These are phyloP conservation scores for Spergularia marina DNA, from an alignment of 148 eudicot genomes.

Conservation along the genomic window DNA sequence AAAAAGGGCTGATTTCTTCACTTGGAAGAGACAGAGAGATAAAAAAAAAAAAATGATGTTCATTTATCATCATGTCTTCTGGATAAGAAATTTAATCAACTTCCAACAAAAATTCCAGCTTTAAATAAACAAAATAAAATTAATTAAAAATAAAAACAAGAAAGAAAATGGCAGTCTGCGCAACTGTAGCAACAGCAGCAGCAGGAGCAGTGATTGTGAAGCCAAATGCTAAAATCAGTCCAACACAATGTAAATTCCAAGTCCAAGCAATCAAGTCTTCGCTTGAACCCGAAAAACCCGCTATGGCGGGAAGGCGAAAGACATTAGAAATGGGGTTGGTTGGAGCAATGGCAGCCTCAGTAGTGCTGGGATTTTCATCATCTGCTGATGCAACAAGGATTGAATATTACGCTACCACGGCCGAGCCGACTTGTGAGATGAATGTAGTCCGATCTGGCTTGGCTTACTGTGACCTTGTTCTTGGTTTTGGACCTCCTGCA, in stretches of 20 bases:
- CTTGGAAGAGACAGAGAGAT: not conserved
- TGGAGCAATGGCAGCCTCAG: constrained; percentile 39
- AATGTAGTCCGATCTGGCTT: constrained; percentile 67
- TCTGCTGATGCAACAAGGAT: constrained; percentile 73
- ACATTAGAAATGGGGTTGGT: constrained; percentile 19
- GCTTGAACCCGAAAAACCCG: not conserved
- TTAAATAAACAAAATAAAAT: not conserved
- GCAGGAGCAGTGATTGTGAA: constrained; percentile 18
- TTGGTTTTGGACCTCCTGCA: constrained; percentile 62
- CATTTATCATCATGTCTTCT: constrained; percentile 13
- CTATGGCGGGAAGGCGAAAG: not conserved
- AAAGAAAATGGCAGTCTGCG: constrained; percentile 20
- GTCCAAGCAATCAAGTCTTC: constrained; percentile 16
- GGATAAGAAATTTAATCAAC: constrained; percentile 20
- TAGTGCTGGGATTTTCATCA: constrained; percentile 45
- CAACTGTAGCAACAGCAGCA: constrained; percentile 13
- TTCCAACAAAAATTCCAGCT: not conserved
- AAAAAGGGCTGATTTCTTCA: not conserved
- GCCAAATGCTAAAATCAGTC: constrained; percentile 24
- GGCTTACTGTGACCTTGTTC: constrained; percentile 66
- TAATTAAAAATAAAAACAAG: not conserved
- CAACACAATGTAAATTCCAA: constrained; percentile 14
- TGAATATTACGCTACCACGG: constrained; percentile 78
- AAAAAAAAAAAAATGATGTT: not conserved
- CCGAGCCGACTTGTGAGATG: constrained; percentile 75